phyloP scores from a whole-genome alignment of 2,329 filamentous ascomycete species.

The Tolypocladium sp. region DNA sequence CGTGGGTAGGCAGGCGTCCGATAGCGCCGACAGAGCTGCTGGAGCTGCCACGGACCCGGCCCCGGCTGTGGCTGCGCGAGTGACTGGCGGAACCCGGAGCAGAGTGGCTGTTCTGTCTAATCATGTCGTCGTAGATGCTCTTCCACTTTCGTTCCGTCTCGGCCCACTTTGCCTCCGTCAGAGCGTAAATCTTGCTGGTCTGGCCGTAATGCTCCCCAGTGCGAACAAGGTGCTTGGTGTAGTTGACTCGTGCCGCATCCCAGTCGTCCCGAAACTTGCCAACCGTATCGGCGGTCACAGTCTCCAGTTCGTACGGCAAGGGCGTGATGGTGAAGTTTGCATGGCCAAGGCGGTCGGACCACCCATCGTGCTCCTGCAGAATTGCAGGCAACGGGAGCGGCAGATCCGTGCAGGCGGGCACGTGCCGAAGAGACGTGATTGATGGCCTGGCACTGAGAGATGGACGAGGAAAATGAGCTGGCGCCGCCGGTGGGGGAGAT shows the following conservation, averaged over 20 bases:
- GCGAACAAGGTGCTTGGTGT: constrained; percentile 78
- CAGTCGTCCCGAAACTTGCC: constrained; percentile 67
- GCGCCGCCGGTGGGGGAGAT: constrained; percentile 29
- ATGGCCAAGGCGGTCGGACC: constrained; percentile 79
- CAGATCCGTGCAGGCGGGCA: constrained; percentile 50
- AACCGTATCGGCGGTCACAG: constrained; percentile 46
- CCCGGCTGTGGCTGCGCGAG: constrained; percentile 28
- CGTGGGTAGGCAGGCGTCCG: constrained; percentile 19
- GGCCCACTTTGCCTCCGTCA: constrained; percentile 85
- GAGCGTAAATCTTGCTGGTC: constrained; percentile 78
- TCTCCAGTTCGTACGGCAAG: constrained; percentile 64
- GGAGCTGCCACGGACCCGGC: constrained; percentile 28
- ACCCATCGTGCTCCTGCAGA: constrained; percentile 64
- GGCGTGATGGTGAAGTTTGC: constrained; percentile 88
- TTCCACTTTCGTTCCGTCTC: constrained; percentile 71
- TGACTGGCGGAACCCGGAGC: constrained; percentile 13
- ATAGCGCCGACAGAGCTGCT: constrained; percentile 29
- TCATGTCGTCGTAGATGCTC: constrained; percentile 55
- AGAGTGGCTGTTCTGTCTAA: constrained; percentile 35
- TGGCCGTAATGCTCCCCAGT: constrained; percentile 85
- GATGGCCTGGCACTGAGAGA: constrained; percentile 72
- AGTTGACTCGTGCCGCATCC: constrained; percentile 76
- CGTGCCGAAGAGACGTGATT: constrained; percentile 59
- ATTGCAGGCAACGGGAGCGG: constrained; percentile 54
- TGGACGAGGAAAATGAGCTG: constrained; percentile 38